These are phyloP conservation scores for Mortierella sp. DNA, from an alignment of 371 early-diverging fungal genomes.

Conservation along the genomic window DNA sequence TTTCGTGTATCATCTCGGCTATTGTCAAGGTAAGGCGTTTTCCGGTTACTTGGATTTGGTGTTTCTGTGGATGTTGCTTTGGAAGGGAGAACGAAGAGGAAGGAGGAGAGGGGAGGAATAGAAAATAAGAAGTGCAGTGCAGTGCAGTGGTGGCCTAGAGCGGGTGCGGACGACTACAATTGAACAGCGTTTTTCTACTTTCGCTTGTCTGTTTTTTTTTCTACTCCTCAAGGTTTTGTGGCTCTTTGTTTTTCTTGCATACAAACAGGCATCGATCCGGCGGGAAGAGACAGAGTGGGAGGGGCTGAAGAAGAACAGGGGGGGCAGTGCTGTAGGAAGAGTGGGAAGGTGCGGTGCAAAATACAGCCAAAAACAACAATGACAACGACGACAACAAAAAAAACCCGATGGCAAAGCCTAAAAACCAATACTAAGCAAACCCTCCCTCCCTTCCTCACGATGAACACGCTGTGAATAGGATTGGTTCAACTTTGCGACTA, in stretches of 20 bases:
- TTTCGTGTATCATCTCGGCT: constrained; percentile 68
- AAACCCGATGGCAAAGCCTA: not conserved
- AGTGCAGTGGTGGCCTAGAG: not conserved
- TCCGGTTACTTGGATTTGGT: not conserved
- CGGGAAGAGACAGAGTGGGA: not conserved
- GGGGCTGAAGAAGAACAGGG: constrained; percentile 10
- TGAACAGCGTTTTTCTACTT: not conserved
- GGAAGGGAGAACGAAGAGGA: not conserved
- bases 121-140: not conserved
- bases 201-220: not conserved
- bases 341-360: not conserved
- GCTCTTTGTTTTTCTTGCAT: not conserved
- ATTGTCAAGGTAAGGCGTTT: constrained; percentile 60
- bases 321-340: not conserved
- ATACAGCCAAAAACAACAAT: not conserved
- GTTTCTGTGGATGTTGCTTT: not conserved
- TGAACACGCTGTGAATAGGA: constrained; percentile 56
- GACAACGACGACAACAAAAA: not conserved
- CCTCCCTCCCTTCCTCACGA: not conserved
- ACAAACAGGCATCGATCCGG: not conserved
- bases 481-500: constrained; percentile 89
- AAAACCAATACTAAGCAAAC: not conserved
- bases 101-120: not conserved
- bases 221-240: not conserved
- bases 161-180: not conserved